Base-by-base conservation (phyloP, 805 yeast genomes). In the Torulaspora franciscae region DNA sequence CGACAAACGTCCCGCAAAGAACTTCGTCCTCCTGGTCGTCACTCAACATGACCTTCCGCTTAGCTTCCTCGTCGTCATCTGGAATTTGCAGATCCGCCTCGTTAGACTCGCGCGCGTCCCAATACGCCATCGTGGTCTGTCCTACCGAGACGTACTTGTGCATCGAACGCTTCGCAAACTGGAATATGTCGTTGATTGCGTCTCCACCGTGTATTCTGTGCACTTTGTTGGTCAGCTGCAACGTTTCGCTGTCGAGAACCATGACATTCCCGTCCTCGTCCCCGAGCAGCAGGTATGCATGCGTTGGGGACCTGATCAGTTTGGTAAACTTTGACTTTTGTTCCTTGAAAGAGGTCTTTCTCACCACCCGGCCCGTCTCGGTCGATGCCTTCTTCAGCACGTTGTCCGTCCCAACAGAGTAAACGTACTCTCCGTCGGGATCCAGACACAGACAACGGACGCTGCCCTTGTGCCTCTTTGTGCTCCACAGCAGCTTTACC, bases 11-110 rank as follows among this genome's bases (percentile, higher is more conserved):
- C 56, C 87, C 83, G 45, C 89, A 74, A 34, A 91, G 66, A n/a
- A 91, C 67, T 60, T 91, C 99, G 58, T 91, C 98, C 54, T 85
- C 96, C 67, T 91, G 99, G 60, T 88, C 90, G 50, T 90, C 98
- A 29, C 90, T 81, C 32, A 75, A 74, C 3, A 76, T 66, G 1
- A 83, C 63, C 2, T 80, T 73, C 4, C 85, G 85, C 43, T 59
- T 54, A 13, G 54, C 48, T 10, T 53, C 58, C 19, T 45, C 43
- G 26, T 56, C 60, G 24, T 52, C 57, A 10, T 46, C 52, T 2
- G 44, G 32, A n/a, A 55, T 48, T 2, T 48, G 41, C 23, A 45
- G 41, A 33, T 57, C 61, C 9, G 42, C 39, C 26, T 59, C 63
- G 22, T 58, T 54, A 2, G 58, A 52, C 54, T 83, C 85, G 38